A percentile compares a stretch with the other conserved stretches of the same genome.
These are phyloP conservation scores for Boletus reticuloceps DNA, from an alignment of 768 basidiomycete species.

Conservation along the genomic window DNA sequence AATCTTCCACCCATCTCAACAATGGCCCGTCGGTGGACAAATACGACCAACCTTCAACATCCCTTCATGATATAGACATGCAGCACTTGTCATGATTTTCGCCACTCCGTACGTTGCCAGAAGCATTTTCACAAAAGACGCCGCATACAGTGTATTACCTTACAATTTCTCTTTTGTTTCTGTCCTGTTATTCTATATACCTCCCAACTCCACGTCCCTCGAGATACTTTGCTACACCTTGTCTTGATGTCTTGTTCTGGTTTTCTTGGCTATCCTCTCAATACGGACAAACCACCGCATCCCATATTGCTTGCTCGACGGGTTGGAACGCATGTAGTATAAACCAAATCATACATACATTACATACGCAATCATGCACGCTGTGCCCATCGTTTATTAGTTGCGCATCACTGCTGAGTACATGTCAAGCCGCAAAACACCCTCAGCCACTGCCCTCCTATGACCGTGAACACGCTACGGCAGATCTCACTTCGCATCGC, in stretches of 20 bases:
- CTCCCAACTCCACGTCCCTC: slow-evolving; percentile 2
- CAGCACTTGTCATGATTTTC: slow-evolving; percentile 4
- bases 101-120: slow-evolving; percentile 3
- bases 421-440: not conserved
- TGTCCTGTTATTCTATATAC: slow-evolving; percentile 9
- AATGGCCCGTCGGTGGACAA: slow-evolving; percentile 37
- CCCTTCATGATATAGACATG: slow-evolving; percentile 34
- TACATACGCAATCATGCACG: slow-evolving; percentile 21
- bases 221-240: not conserved
- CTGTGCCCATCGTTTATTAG: slow-evolving; percentile 6
- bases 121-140: slow-evolving; percentile 3
- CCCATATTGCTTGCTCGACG: slow-evolving; percentile 20
- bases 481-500: not conserved
- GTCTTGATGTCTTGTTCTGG: slow-evolving; percentile 30
- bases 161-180: not conserved
- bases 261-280: slow-evolving; percentile 26
- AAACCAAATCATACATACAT: slow-evolving; percentile 26
- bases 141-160: slow-evolving; percentile 16
- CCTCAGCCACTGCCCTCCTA: not conserved
- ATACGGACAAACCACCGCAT: slow-evolving; percentile 25
- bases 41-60: slow-evolving; percentile 30
- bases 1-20: slow-evolving; percentile 35
- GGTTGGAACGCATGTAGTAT: slow-evolving; percentile 36
- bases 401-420: slow-evolving; percentile 1
- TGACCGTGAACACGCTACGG: not conserved